A percentile compares a stretch with the other conserved stretches of the same genome.
Conservation (phyloP, 2,329 filamentous ascomycete genomes). For the Volutella citrinella region DNA sequence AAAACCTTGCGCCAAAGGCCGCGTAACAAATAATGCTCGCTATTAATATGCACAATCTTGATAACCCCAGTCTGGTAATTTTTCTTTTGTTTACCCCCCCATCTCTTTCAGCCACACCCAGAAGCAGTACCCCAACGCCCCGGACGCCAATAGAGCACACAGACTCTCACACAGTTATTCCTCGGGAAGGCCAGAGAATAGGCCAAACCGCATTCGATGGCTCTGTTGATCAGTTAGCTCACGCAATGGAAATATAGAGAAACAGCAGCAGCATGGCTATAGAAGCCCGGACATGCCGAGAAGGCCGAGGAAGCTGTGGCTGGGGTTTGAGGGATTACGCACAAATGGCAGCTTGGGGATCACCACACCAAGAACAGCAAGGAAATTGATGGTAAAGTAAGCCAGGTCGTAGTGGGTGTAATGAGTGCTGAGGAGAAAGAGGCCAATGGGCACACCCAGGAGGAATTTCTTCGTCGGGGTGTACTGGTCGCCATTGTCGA, state of each 20-base stretch:
- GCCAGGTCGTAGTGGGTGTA: constrained; percentile 98
- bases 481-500: constrained; percentile 98
- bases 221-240: constrained; percentile 49
- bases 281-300: constrained; percentile 1
- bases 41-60: constrained; percentile 30
- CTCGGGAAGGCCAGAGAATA: constrained; percentile 68
- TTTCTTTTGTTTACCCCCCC: constrained; percentile 16
- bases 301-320: constrained; percentile 1
- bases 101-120: constrained; percentile 21
- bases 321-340: constrained; percentile 39
- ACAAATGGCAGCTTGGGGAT: constrained; percentile 96
- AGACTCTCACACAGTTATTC: constrained; percentile 35
- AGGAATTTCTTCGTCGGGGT: constrained; percentile 98
- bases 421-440: constrained; percentile 96
- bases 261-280: background rate
- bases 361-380: constrained; percentile 87
- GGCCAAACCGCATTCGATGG: constrained; percentile 73
- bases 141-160: constrained; percentile 22
- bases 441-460: constrained; percentile 85
- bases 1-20: constrained; percentile 25
- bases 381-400: constrained; percentile 96
- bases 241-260: constrained; percentile 2
- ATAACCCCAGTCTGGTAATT: constrained; percentile 15
- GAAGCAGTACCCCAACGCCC: constrained; percentile 20
- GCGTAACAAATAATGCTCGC: constrained; percentile 34